A percentile compares a stretch with the other conserved stretches of the same genome.
Evolutionary conservation across 768 basidiomycete species (phyloP).

Genomic region (Serendipita sp.): DNA sequence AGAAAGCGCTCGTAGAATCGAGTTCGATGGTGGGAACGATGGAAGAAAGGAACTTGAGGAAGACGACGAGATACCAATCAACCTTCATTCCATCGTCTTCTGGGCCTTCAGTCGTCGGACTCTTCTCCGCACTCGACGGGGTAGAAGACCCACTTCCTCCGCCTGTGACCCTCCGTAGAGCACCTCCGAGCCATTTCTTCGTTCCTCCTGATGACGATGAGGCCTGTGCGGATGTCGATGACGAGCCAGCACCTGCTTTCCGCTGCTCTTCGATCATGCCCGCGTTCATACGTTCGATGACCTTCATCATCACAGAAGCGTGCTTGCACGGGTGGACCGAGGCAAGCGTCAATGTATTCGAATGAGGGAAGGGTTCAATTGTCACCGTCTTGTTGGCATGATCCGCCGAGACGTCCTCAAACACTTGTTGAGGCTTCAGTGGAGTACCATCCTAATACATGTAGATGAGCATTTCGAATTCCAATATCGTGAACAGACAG

Average conservation of each 20-base stretch:
- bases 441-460: slow-evolving; percentile 61
- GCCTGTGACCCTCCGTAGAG: slow-evolving; percentile 48
- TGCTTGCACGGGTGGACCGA: slow-evolving; percentile 98
- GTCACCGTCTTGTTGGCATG: slow-evolving; percentile 98
- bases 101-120: slow-evolving; percentile 15
- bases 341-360: slow-evolving; percentile 64
- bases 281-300: slow-evolving; percentile 95
- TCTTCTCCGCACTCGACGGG: slow-evolving; percentile 22
- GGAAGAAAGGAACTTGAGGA: slow-evolving; percentile 97
- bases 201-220: slow-evolving; percentile 27
- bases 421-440: slow-evolving; percentile 76
- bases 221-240: slow-evolving; percentile 20
- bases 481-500: slow-evolving; percentile 7
- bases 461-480: not conserved
- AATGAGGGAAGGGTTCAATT: slow-evolving; percentile 96
- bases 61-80: slow-evolving; percentile 94
- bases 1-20: slow-evolving; percentile 59
- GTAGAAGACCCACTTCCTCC: slow-evolving; percentile 33
- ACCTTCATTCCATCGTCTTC: slow-evolving; percentile 85
- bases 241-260: slow-evolving; percentile 33
- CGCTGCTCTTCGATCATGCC: slow-evolving; percentile 71
- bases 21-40: slow-evolving; percentile 99
- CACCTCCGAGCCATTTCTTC: slow-evolving; percentile 61
- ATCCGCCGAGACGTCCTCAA: slow-evolving; percentile 94
- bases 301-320: slow-evolving; percentile 98